phyloP scores from a whole-genome alignment of 2,329 filamentous ascomycete genomes.

The Spiromastix sp. region DNA sequence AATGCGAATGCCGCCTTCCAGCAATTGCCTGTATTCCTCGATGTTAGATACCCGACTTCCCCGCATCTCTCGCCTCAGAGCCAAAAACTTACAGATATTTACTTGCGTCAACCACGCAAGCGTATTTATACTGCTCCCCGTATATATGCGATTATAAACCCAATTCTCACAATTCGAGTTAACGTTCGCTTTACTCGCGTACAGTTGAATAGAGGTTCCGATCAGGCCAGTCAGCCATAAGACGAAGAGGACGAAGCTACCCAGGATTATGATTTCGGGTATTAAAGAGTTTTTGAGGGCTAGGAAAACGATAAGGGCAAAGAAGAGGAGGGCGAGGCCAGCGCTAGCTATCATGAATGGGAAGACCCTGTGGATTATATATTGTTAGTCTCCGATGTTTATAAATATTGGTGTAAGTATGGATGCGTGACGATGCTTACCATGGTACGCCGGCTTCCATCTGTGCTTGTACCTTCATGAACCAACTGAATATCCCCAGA shows the following conservation, averaged over 20 bases:
- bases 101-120: constrained; percentile 53
- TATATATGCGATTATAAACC: constrained; percentile 36
- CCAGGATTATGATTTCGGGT: constrained; percentile 49
- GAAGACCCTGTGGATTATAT: constrained; percentile 43
- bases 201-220: constrained; percentile 53
- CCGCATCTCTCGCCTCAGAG: neutral
- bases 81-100: constrained; percentile 45
- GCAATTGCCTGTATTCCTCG: constrained; percentile 37
- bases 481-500: constrained; percentile 50
- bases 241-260: constrained; percentile 51
- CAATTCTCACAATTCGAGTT: constrained; percentile 50
- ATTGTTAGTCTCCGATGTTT: too few relatives aligned
- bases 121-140: constrained; percentile 43
- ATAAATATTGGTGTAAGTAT: constrained; percentile 7
- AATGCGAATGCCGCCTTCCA: constrained; percentile 56
- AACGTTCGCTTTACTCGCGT: constrained; percentile 45
- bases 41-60: neutral
- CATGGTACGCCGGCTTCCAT: constrained; percentile 49
- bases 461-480: constrained; percentile 48
- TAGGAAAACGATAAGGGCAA: constrained; percentile 47
- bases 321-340: constrained; percentile 47
- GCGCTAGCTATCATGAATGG: constrained; percentile 52
- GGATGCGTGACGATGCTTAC: constrained; percentile 30
- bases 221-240: constrained; percentile 53
- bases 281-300: constrained; percentile 46